Percentiles rank a stretch among this genome's conserved stretches.
Conservation (phyloP, 2,329 filamentous ascomycete species). For the Botrytis fragariae region DNA sequence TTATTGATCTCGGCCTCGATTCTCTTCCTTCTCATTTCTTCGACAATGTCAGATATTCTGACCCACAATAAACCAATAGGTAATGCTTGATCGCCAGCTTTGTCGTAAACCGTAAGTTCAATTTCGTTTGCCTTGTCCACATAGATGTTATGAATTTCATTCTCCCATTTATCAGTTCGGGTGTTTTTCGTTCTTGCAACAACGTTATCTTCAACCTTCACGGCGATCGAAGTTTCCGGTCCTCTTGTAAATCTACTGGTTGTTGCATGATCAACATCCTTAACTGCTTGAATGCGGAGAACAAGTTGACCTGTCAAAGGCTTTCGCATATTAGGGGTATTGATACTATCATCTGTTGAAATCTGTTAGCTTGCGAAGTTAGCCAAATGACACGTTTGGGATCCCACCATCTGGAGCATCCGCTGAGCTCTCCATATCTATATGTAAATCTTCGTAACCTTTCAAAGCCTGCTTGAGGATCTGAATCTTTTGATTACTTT, state of each 20-base stretch:
- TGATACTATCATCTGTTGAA: conserved; percentile 84
- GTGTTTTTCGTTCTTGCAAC: conserved; percentile 84
- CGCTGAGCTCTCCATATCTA: conserved; percentile 75
- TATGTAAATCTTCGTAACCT: conserved; percentile 94
- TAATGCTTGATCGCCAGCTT: conserved; percentile 82
- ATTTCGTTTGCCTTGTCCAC: conserved; percentile 99
- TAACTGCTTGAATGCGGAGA: conserved; percentile 82
- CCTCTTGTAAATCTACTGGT: conserved; percentile 81
- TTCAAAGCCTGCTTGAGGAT: conserved; percentile 93
- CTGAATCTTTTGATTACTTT: conserved; percentile 98
- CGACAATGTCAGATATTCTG: conserved; percentile 91
- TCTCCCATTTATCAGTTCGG: conserved; percentile 85
- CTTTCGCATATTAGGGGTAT: conserved; percentile 90
- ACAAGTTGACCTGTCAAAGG: conserved; percentile 89
- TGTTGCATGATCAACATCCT: conserved; percentile 89
- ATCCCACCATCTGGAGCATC: conserved; percentile 76
- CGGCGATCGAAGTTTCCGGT: conserved; percentile 90
- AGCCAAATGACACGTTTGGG: not conserved
- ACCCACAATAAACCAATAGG: conserved; percentile 97
- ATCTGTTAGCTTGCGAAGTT: conserved; percentile 6
- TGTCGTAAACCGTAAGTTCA: conserved; percentile 96
- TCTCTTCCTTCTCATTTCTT: conserved; percentile 95
- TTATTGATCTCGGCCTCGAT: conserved; percentile 94
- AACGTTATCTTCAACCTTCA: conserved; percentile 94
- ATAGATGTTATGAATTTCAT: conserved; percentile 86